These are phyloP conservation scores for Rhynchosporium secalis DNA, from an alignment of 2,329 filamentous ascomycete genomes.

Conservation along the genomic window DNA sequence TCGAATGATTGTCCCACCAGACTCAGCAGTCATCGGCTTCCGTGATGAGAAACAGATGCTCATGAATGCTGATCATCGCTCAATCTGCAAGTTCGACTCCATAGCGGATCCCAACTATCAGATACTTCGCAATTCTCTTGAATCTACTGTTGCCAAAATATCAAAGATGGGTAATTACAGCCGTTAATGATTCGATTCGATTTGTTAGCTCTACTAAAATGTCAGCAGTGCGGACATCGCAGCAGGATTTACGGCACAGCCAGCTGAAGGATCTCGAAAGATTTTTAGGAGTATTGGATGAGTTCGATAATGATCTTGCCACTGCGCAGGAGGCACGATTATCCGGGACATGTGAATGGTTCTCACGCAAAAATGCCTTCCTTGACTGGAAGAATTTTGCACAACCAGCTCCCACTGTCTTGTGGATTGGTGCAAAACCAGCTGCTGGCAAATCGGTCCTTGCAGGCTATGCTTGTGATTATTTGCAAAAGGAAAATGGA, in stretches of 20 bases:
- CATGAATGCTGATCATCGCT: conserved; percentile 39
- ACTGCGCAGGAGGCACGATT: conserved; percentile 20
- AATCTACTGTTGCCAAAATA: conserved; percentile 10
- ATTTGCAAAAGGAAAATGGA: conserved; percentile 19
- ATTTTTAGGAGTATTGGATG: conserved; percentile 27
- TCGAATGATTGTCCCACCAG: conserved; percentile 33
- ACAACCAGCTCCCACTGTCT: conserved; percentile 16
- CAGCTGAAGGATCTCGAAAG: conserved; percentile 17
- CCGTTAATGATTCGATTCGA: background rate
- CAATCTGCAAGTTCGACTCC: conserved; percentile 39
- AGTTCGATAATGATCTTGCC: conserved; percentile 26
- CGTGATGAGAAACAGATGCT: conserved; percentile 29
- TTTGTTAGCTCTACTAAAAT: conserved; percentile 12
- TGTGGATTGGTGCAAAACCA: conserved; percentile 38
- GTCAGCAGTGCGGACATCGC: conserved; percentile 17
- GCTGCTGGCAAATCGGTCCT: conserved; percentile 35
- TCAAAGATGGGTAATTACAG: conserved; percentile 13
- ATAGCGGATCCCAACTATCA: conserved; percentile 33
- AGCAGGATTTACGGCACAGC: conserved; percentile 18
- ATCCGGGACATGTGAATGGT: conserved; percentile 34
- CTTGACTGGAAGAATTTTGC: conserved; percentile 16
- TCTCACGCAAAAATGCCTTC: conserved; percentile 15
- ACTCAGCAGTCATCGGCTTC: conserved; percentile 36
- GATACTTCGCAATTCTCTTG: conserved; percentile 25
- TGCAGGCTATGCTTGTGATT: conserved; percentile 23